A percentile compares a stretch with the other conserved stretches of the same genome.
These are phyloP conservation scores for Teratosphaeria nubilosa DNA, from an alignment of 2,329 filamentous ascomycete species.

Conservation along the genomic window DNA sequence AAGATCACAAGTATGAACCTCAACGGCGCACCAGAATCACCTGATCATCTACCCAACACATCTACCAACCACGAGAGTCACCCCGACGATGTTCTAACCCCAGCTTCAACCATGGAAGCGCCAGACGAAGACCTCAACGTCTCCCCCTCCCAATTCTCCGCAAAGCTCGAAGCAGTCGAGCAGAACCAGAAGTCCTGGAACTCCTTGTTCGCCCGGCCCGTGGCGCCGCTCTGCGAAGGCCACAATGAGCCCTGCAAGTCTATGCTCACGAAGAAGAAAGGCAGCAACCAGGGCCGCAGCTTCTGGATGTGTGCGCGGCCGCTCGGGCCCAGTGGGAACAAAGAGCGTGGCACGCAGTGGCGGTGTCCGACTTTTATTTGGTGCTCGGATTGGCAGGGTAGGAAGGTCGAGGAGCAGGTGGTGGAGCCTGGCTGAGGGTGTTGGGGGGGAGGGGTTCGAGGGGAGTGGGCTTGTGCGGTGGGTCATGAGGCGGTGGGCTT, in stretches of 20 bases:
- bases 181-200: slow-evolving; percentile 54
- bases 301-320: slow-evolving; percentile 66
- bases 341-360: slow-evolving; percentile 78
- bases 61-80: not conserved
- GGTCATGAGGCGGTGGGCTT: not conserved
- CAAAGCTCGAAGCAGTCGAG: slow-evolving; percentile 15
- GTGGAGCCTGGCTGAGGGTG: not conserved
- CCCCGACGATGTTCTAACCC: not conserved
- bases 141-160: slow-evolving; percentile 11
- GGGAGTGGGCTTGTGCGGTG: not conserved
- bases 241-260: slow-evolving; percentile 81
- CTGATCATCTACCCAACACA: not conserved
- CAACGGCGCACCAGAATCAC: not conserved
- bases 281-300: slow-evolving; percentile 61
- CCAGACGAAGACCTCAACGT: not conserved
- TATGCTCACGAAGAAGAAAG: slow-evolving; percentile 77
- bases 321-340: slow-evolving; percentile 72
- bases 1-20: not conserved
- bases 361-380: slow-evolving; percentile 76
- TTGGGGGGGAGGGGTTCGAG: no score
- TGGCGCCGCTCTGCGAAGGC: slow-evolving; percentile 65
- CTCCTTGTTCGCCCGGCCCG: slow-evolving; percentile 66
- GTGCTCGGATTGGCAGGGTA: slow-evolving; percentile 51
- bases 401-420: slow-evolving; percentile 1
- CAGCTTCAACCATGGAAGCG: not conserved